Conservation (phyloP, 1,139 yeast genomes). For the Lodderomyces metapsilosis region DNA sequence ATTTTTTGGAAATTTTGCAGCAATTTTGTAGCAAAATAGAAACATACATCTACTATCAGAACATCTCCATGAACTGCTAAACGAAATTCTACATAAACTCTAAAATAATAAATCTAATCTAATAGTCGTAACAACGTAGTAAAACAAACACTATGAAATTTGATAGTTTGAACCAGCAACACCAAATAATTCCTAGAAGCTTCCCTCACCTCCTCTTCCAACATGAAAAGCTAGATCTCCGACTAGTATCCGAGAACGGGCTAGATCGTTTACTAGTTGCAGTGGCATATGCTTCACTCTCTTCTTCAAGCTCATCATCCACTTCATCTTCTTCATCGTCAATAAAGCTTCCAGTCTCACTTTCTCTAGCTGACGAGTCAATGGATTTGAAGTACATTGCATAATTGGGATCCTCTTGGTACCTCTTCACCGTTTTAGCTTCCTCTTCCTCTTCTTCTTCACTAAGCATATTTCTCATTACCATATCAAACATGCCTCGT, state of each 20-base stretch:
- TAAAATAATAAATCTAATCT: no score
- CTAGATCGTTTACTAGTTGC: not conserved
- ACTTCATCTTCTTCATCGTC: not conserved
- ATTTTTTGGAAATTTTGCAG: not conserved
- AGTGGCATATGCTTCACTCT: not conserved
- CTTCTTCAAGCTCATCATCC: not conserved
- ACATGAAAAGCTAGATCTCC: not conserved
- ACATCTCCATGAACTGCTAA: no score
- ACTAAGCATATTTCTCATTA: constrained; percentile 8
- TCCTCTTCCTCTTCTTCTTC: constrained; percentile 1
- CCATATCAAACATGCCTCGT: constrained; percentile 12
- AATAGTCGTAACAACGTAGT: no score
- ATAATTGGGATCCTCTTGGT: constrained; percentile 22
- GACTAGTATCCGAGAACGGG: not conserved
- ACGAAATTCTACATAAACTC: no score
- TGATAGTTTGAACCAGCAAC: no score
- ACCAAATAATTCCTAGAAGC: no score
- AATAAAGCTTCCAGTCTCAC: constrained; percentile 2
- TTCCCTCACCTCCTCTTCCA: not conserved
- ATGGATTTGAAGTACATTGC: constrained; percentile 19
- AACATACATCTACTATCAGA: no score
- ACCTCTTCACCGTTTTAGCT: constrained; percentile 3
- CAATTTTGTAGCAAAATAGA: not conserved
- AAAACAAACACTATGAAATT: no score
- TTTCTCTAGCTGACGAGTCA: not conserved